phyloP scores from a whole-genome alignment of 2,329 filamentous ascomycete genomes.

The Fusarium sp. region DNA sequence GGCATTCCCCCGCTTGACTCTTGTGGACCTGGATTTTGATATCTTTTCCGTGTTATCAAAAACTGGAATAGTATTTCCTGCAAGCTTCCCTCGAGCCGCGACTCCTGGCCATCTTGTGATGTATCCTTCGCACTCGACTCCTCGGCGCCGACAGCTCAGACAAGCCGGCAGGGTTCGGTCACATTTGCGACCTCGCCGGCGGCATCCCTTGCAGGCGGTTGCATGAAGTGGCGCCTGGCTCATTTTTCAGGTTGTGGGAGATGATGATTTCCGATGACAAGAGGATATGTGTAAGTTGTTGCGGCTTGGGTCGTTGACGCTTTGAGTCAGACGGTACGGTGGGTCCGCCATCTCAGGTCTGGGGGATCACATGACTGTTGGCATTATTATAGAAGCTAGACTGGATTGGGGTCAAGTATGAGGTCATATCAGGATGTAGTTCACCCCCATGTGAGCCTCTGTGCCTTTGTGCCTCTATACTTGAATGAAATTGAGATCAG shows the following conservation, averaged over 20 bases:
- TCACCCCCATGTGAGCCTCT: neutral
- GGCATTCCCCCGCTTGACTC: neutral
- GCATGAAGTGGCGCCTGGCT: neutral
- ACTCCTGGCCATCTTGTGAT: conserved; percentile 16
- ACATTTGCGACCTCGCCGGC: neutral
- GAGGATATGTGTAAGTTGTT: neutral
- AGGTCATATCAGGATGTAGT: neutral
- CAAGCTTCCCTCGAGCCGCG: conserved; percentile 8
- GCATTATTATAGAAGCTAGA: neutral
- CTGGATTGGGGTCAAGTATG: neutral
- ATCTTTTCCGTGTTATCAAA: neutral
- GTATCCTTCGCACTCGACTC: conserved; percentile 7
- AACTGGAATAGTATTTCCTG: conserved; percentile 10
- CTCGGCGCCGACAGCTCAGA: conserved; percentile 6
- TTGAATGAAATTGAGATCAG: neutral
- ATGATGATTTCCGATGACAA: no score
- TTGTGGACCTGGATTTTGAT: accelerated
- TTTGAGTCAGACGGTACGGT: neutral
- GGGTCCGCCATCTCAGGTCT: neutral
- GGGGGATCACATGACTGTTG: neutral
- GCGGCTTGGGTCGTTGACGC: neutral
- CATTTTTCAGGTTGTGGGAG: neutral
- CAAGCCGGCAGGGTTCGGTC: neutral
- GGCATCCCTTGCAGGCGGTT: neutral
- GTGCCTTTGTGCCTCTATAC: neutral